Base-by-base conservation (phyloP, 1,284 basidiomycete genomes). In the Bondarzewia mesenterica region DNA sequence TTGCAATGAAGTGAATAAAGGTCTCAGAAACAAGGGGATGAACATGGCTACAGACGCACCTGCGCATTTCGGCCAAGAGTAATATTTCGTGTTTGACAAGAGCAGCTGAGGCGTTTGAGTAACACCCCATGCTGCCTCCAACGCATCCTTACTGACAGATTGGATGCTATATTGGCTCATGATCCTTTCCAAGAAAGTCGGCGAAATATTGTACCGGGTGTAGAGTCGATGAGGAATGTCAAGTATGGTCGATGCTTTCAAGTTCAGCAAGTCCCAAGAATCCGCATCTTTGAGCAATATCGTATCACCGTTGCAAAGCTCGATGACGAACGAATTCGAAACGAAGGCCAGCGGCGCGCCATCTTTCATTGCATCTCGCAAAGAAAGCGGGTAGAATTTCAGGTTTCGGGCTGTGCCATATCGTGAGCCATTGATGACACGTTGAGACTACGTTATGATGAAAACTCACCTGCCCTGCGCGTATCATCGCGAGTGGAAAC, bases 21-120 rank as follows among this genome's bases (percentile, higher is more conserved):
- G 20, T 7, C 10, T 8, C 3, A n/a, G 26, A 22, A 5, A 6
- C 6, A 29, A 16, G 2, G 10, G 7, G 15, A 4, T 29, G n/a
- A 29, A 25, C 7, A 47, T 26, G 41, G 25, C 18, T 4, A n/a
- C 14, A 27, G 23, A 50, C 54, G 49, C 54, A 72, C 73, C 69
- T 37, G 69, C 67, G n/a, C 61, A 63, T 56, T 75, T 75, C 12
- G 71, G 72, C 73, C 72, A 75, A 0, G 71, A 73, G 50, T 74
- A 75, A 53, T 75, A 73, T 25, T 60, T 67, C 6, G 71, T 68
- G 36, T 50, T 58, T 4, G 60, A 57, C 25, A 65, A 54, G 18
- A 73, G 46, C 43, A 66, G 66, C 36, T 50, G 52, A 12, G 55
- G 53, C 5, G 58, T 47, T 16, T 50, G 23, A 27, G 54, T 44